phyloP scores from a whole-genome alignment of 2,329 filamentous ascomycete species.

The Phaeomoniella chlamydospora region DNA sequence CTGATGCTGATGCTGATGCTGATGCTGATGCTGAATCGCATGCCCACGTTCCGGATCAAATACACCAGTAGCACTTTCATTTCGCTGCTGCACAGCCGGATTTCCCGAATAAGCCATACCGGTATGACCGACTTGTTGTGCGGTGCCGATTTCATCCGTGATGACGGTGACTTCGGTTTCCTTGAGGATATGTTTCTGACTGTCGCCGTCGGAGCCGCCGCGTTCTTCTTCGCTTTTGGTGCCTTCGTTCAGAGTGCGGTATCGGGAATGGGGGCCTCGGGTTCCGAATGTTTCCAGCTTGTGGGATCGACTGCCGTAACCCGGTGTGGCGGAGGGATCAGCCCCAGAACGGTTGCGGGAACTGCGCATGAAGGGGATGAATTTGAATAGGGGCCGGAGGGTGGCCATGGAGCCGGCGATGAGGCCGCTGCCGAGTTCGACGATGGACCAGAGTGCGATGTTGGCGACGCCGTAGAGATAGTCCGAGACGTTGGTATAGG shows the following conservation, averaged over 20 bases:
- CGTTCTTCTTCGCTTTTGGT: background rate
- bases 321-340: background rate
- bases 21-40: too few relatives aligned
- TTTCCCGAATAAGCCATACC: background rate
- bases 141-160: background rate
- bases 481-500: slow-evolving; percentile 22
- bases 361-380: slow-evolving; percentile 10
- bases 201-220: background rate
- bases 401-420: slow-evolving; percentile 32
- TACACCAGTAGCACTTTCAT: background rate
- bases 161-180: background rate
- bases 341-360: background rate
- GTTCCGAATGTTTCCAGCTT: background rate
- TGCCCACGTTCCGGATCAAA: background rate
- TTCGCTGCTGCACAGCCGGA: background rate
- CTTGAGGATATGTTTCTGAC: background rate
- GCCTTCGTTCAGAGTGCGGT: background rate
- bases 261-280: background rate
- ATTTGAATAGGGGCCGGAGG: slow-evolving; percentile 27
- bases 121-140: background rate
- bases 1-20: too few relatives aligned
- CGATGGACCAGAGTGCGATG: slow-evolving; percentile 31
- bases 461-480: slow-evolving; percentile 26
- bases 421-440: slow-evolving; percentile 36
- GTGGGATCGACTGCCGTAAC: background rate